Percentiles rank a stretch among this genome's conserved stretches.
Conservation (phyloP, 352 stramenopile genomes). For the Phytophthora citrophthora region DNA sequence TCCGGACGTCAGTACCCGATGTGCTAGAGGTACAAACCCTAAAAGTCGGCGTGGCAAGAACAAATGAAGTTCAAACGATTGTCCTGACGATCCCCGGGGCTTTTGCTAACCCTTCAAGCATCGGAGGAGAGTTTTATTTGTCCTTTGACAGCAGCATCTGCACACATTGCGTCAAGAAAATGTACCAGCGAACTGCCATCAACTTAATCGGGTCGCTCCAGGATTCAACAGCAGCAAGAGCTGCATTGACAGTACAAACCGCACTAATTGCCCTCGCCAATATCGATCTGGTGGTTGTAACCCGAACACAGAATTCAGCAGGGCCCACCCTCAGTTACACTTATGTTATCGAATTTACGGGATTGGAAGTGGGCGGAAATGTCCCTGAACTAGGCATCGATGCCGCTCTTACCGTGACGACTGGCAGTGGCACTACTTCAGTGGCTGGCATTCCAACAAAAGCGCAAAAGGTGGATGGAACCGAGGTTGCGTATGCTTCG, state of each 20-base stretch:
- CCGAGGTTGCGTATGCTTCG: slow-evolving; percentile 49
- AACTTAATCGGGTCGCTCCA: slow-evolving; percentile 40
- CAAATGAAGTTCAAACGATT: slow-evolving; percentile 89
- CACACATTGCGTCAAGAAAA: slow-evolving; percentile 78
- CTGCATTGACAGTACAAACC: slow-evolving; percentile 27
- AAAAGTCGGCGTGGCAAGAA: slow-evolving; percentile 67
- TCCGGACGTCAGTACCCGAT: slow-evolving; percentile 87
- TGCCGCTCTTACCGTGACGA: slow-evolving; percentile 42
- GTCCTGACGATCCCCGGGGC: slow-evolving; percentile 74
- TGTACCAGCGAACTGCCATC: slow-evolving; percentile 43
- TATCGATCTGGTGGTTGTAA: slow-evolving; percentile 59
- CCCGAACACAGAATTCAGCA: slow-evolving; percentile 17
- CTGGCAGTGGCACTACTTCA: neutral
- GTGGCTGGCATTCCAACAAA: slow-evolving; percentile 42
- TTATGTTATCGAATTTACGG: slow-evolving; percentile 90
- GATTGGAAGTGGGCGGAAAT: slow-evolving; percentile 82
- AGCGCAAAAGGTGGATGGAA: slow-evolving; percentile 41
- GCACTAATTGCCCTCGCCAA: slow-evolving; percentile 57
- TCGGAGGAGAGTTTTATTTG: slow-evolving; percentile 58
- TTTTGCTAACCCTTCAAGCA: slow-evolving; percentile 47
- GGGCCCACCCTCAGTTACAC: slow-evolving; percentile 65
- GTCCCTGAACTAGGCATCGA: slow-evolving; percentile 77
- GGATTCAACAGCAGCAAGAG: slow-evolving; percentile 2
- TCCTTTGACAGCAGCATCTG: slow-evolving; percentile 70
- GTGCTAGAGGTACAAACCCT: slow-evolving; percentile 94